Percentiles rank a stretch among this genome's conserved stretches.
phyloP scores from a whole-genome alignment of 495 filamentous ascomycete species.

The Aspergillus kassunensis region DNA sequence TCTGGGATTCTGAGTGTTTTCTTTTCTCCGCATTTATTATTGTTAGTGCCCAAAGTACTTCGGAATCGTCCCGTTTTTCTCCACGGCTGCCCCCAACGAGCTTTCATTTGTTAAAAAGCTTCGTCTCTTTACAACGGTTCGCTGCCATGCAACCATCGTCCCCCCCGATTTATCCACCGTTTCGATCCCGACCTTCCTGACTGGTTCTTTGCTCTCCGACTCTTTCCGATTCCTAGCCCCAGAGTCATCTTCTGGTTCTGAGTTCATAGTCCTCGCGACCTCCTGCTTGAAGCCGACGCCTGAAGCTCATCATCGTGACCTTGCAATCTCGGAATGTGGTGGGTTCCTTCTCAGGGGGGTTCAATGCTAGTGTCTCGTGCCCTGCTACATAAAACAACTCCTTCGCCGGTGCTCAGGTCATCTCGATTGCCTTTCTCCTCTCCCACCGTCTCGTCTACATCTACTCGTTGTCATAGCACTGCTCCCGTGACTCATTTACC shows the following conservation, averaged over 20 bases:
- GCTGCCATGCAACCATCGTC: constrained; percentile 32
- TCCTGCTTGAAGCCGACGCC: constrained; percentile 21
- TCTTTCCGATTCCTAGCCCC: constrained; percentile 40
- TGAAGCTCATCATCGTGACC: constrained; percentile 10
- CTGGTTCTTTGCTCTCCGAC: constrained; percentile 31
- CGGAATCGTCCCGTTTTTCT: constrained; percentile 22
- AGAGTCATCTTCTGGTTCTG: constrained; percentile 22
- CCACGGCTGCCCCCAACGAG: constrained; percentile 13
- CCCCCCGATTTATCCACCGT: constrained; percentile 31
- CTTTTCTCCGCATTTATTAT: constrained; percentile 21
- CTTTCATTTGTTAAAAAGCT: constrained; percentile 26
- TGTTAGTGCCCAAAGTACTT: background rate
- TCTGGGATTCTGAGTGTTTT: no score
- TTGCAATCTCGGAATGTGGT: constrained; percentile 36
- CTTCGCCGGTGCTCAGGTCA: constrained; percentile 19
- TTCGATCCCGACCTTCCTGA: constrained; percentile 25
- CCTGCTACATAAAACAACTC: constrained; percentile 35
- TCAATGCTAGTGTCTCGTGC: constrained; percentile 27
- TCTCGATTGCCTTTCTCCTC: constrained; percentile 17
- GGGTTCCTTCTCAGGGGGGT: constrained; percentile 33
- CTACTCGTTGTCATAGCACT: constrained; percentile 15
- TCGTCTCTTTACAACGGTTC: constrained; percentile 36
- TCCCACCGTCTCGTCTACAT: constrained; percentile 10
- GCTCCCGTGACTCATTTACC: constrained; percentile 24
- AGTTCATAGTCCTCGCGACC: constrained; percentile 28